phyloP scores from a whole-genome alignment of 2,329 filamentous ascomycete genomes.

The Microdochium nivale region DNA sequence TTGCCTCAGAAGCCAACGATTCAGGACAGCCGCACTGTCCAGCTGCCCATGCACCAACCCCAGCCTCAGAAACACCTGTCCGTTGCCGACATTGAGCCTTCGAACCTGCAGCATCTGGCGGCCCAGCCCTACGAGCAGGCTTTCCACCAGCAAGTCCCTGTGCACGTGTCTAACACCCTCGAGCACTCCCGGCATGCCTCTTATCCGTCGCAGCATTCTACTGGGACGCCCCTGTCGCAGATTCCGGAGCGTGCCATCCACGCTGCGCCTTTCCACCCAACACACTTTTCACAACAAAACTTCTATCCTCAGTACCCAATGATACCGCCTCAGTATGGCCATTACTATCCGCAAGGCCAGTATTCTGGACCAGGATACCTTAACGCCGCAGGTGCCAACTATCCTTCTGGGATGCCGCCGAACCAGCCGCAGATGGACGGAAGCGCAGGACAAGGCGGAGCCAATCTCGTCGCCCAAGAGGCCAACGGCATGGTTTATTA shows the following conservation, averaged over 20 bases:
- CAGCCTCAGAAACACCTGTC: conserved; percentile 92
- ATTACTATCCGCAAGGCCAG: conserved; percentile 56
- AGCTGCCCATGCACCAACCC: conserved; percentile 81
- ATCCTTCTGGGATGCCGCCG: conserved; percentile 41
- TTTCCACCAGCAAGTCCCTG: conserved; percentile 90
- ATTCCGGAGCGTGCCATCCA: conserved; percentile 91
- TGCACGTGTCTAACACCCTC: conserved; percentile 52
- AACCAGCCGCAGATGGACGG: conserved; percentile 28
- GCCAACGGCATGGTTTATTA: conserved; percentile 96
- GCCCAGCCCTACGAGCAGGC: conserved; percentile 60
- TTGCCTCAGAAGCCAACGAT: conserved; percentile 50
- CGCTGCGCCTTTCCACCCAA: conserved; percentile 80
- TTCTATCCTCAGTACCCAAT: conserved; percentile 53
- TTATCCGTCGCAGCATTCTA: conserved; percentile 61
- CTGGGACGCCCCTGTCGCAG: conserved; percentile 76
- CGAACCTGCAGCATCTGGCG: conserved; percentile 44
- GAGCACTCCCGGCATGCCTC: conserved; percentile 61
- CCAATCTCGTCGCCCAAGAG: conserved; percentile 67
- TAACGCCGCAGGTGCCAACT: conserved; percentile 41
- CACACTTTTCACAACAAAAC: conserved; percentile 49
- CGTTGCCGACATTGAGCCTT: conserved; percentile 84
- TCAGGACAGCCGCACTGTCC: conserved; percentile 44
- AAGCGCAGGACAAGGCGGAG: conserved; percentile 29
- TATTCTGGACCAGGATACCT: conserved; percentile 23
- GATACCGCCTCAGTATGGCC: conserved; percentile 50